Percentiles rank a stretch among this genome's conserved stretches.
Evolutionary conservation across 2,329 filamentous ascomycete genomes (phyloP).

Genomic region (Chaetomiaceae sp.): DNA sequence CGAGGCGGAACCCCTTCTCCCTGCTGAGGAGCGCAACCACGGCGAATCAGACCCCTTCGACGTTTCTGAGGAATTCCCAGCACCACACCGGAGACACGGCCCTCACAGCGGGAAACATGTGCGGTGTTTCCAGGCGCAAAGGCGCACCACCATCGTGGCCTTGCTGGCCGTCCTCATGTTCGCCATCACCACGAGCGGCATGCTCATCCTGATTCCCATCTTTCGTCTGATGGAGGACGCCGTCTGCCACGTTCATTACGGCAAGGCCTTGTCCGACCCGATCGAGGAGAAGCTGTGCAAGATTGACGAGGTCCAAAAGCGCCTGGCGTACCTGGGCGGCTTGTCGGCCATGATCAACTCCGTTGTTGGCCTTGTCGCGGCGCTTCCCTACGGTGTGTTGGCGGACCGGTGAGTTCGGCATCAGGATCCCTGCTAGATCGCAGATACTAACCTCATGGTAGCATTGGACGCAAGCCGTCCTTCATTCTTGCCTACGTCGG

Average conservation of each 20-base stretch:
- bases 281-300: constrained; percentile 24
- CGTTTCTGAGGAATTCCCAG: background rate
- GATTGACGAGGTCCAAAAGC: constrained; percentile 20
- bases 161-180: constrained; percentile 21
- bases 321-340: constrained; percentile 21
- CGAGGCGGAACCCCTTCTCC: constrained; percentile 16
- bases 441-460: constrained; percentile 1
- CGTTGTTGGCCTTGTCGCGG: constrained; percentile 15
- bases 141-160: constrained; percentile 14
- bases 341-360: constrained; percentile 15
- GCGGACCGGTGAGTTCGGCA: constrained; percentile 21
- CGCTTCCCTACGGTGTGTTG: constrained; percentile 23
- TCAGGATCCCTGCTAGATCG: too few species aligned
- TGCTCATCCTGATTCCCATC: constrained; percentile 22
- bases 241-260: constrained; percentile 21
- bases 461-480: constrained; percentile 22
- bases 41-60: constrained; percentile 10
- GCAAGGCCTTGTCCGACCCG: constrained; percentile 14
- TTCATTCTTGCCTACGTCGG: constrained; percentile 21
- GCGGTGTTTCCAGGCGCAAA: constrained; percentile 14
- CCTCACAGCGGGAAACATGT: background rate
- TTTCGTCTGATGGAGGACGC: constrained; percentile 25
- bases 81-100: background rate
- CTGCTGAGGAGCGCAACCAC: constrained; percentile 12
- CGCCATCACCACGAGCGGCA: constrained; percentile 18